Evolutionary conservation across 1,284 basidiomycete genomes (phyloP), one percentile per base, ranked within the genome.

Genomic region (Phylloboletellus chloephorus): DNA sequence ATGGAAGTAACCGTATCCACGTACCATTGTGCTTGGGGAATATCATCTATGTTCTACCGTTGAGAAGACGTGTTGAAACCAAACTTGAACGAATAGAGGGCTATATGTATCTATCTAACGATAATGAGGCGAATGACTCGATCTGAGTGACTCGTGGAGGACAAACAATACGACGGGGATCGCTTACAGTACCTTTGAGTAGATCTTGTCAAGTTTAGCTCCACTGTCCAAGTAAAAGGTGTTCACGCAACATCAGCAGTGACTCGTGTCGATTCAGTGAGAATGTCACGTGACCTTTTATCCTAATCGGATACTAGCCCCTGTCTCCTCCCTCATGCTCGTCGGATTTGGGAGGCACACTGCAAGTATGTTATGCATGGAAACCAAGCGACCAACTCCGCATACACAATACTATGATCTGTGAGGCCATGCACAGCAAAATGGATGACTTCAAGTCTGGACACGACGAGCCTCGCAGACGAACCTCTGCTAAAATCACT

Each of bases 1-100:
- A 20, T 2, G 12, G 11, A 16, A 3, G 5, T 15, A n/a, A 11
- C 15, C 2, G 12, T 1, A 9, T 15, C 12, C n/a, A 47, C 58
- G n/a, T 31, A 60, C 58, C 58, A 25, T 60, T 54, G 37, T 60
- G 62, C 37, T 56, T 64, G 0, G 54, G 60, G 30, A 60, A 61
- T 12, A 13, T 35, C 23, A 13, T 37, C 31, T 41, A 32, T 43
- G 6, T n/a, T 48, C 16, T 37, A 23, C 9, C 24, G 47, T 30
- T 32, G 29, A 19, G 26, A 31, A 29, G 52, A 7, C 0, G 26
- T 23, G 24, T 41, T 41, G 19, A 8, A 20, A 32, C 22, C 24
- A 17, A 16, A 23, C 17, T 37, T 24, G 41, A 19, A 22, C 11
- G 4, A 20, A 23, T 26, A 13, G 19, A 15, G 16, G 15, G 15